These are phyloP conservation scores for Phyllosticta citrichinensis DNA, from an alignment of 2,329 filamentous ascomycete species.

Conservation along the genomic window DNA sequence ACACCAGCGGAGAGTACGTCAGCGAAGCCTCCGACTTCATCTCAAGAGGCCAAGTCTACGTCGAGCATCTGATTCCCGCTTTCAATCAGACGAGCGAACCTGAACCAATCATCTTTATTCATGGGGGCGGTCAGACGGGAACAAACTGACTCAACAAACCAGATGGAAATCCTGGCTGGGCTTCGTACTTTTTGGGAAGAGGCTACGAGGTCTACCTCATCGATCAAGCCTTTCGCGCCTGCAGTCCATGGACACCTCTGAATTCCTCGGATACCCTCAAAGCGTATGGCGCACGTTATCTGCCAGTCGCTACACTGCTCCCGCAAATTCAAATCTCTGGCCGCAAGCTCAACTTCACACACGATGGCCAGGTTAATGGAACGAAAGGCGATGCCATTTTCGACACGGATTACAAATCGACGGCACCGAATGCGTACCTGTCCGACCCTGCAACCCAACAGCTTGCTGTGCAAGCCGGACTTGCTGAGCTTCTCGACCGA, in stretches of 20 bases:
- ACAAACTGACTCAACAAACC: conserved; percentile 36
- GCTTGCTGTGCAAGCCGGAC: neutral
- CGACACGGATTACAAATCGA: conserved; percentile 32
- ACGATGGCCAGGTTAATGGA: conserved; percentile 27
- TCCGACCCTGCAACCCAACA: neutral
- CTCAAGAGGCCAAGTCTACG: conserved; percentile 18
- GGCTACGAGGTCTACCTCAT: conserved; percentile 40
- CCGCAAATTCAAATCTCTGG: conserved; percentile 27
- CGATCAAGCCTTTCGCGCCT: conserved; percentile 38
- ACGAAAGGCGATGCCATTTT: conserved; percentile 36
- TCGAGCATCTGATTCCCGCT: conserved; percentile 18
- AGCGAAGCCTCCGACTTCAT: neutral
- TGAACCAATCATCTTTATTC: conserved; percentile 21
- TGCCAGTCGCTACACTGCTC: conserved; percentile 26
- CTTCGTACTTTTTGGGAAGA: conserved; percentile 36
- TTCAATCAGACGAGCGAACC: conserved; percentile 3
- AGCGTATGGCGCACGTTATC: conserved; percentile 11
- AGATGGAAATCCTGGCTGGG: conserved; percentile 40
- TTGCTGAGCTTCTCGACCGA: conserved; percentile 31
- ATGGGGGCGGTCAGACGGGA: conserved; percentile 20
- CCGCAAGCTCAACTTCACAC: conserved; percentile 35
- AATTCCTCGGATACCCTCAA: conserved; percentile 16
- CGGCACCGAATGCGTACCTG: neutral
- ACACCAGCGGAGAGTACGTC: conserved; percentile 18
- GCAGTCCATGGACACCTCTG: conserved; percentile 33